Base-by-base conservation (phyloP, 129 eudicot species). In the Dittrichia graveolens region DNA sequence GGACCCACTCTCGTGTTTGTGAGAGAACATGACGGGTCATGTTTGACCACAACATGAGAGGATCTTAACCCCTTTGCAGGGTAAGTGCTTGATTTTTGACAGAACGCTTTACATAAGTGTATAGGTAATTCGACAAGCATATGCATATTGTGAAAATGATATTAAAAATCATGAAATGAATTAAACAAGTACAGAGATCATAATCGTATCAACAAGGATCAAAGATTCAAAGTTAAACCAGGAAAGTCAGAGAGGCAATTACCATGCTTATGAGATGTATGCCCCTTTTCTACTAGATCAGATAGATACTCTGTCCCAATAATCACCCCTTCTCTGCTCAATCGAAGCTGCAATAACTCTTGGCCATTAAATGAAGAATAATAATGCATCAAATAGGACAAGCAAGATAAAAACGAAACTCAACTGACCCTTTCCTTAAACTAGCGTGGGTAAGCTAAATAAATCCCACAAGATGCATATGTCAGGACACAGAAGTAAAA, bases 281-380 rank as follows among this genome's bases (percentile, higher is more conserved):
- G 87, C 60, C 77, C 97, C 81, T 95, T 90, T 78, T 95, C 99
- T 65, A 95, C 97, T 18, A 95, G 88, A 79, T 95, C 99, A 8
- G 96, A 84, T 69, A 95, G 15, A 82, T 79, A 95, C 82, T 95
- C 99, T 37, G 97, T 90, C 77, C 99, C 97, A 7, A 86, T 83
- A 61, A 95, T 91, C 77, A 81, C 77, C 62, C 99, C 96, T 56
- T 86, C 84, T 42, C 67, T 76, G 75, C 75, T 88, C 87, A 95
- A 81, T 58, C 96, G 94, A 85, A 95, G 99, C 99, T 95, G 94
- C 85, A 74, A 15, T 69, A 68, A 81, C 68, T 42, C 74, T 79
- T 74, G 42, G 15, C 60, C 67, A 44, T 73, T 77, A 42, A 53
- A 75, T 15, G 48, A 60, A 31, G 5, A 73, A 56, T 3, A 37